These are phyloP conservation scores for Sporothrix humicola DNA, from an alignment of 2,329 filamentous ascomycete species.

Conservation along the genomic window DNA sequence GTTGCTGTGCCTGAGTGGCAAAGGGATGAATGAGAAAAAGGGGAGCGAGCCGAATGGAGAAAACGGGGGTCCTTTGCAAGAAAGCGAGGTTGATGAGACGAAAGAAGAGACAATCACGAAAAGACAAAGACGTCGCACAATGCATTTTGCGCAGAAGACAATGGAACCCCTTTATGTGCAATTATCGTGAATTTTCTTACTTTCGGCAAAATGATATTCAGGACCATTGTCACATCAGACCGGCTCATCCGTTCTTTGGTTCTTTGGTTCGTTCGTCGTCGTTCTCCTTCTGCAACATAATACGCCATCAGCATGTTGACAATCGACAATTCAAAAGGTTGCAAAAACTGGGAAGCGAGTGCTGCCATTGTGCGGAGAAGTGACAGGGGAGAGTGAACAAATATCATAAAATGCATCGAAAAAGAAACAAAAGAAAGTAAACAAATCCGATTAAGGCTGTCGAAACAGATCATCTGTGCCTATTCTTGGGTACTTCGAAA, in stretches of 20 bases:
- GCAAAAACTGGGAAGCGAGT: slow-evolving; percentile 18
- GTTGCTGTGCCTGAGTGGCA: neutral
- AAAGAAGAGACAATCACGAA: neutral
- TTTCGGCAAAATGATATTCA: neutral
- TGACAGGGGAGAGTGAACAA: neutral
- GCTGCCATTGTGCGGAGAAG: slow-evolving; percentile 24
- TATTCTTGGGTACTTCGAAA: neutral
- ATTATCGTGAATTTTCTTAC: neutral
- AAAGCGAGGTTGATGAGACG: neutral
- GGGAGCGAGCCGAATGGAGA: slow-evolving; percentile 6
- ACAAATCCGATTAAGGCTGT: neutral
- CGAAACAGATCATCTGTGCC: slow-evolving; percentile 11
- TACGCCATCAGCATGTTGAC: neutral
- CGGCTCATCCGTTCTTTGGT: neutral
- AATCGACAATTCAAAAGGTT: neutral
- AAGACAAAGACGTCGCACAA: neutral
- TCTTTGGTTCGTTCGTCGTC: too few relatives aligned
- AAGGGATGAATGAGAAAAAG: neutral
- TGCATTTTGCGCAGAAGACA: neutral
- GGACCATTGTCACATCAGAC: neutral
- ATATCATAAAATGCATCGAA: neutral
- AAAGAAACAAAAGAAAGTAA: slow-evolving; percentile 10
- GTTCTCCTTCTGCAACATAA: neutral
- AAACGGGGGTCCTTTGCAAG: slow-evolving; percentile 9
- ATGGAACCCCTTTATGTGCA: slow-evolving; percentile 1